phyloP scores from a whole-genome alignment of 306 rosid species.

The Glycine latifolia region DNA sequence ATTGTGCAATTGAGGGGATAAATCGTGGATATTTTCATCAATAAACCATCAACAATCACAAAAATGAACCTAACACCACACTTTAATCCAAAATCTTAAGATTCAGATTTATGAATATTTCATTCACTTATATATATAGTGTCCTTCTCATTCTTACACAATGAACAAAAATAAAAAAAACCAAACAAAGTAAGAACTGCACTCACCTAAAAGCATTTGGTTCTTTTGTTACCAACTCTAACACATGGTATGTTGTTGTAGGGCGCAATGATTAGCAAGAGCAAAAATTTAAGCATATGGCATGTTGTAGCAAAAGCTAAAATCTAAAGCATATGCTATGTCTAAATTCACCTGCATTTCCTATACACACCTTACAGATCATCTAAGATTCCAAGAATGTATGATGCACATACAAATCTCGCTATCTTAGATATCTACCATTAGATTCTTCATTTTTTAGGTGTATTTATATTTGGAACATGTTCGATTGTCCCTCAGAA shows the following conservation, averaged over 20 bases:
- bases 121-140: too few relatives aligned
- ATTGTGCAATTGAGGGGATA: too few relatives aligned
- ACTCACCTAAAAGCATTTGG: background rate
- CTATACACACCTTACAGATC: background rate
- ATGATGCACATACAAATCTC: slow-evolving; percentile 4
- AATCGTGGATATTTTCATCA: too few relatives aligned
- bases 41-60: too few relatives aligned
- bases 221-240: slow-evolving; percentile 3
- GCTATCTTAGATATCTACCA: background rate
- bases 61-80: too few relatives aligned
- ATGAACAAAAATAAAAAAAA: too few relatives aligned
- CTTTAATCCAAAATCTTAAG: too few relatives aligned
- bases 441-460: background rate
- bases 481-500: background rate
- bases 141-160: too few relatives aligned
- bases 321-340: background rate
- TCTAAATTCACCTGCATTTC: background rate
- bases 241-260: background rate
- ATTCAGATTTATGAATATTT: too few relatives aligned
- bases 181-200: background rate
- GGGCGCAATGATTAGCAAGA: background rate
- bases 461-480: slow-evolving; percentile 10
- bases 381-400: background rate
- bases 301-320: background rate
- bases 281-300: background rate